A percentile compares a stretch with the other conserved stretches of the same genome.
Evolutionary conservation across 352 stramenopile species (phyloP).

Genomic region (Pythium dissotocum): DNA sequence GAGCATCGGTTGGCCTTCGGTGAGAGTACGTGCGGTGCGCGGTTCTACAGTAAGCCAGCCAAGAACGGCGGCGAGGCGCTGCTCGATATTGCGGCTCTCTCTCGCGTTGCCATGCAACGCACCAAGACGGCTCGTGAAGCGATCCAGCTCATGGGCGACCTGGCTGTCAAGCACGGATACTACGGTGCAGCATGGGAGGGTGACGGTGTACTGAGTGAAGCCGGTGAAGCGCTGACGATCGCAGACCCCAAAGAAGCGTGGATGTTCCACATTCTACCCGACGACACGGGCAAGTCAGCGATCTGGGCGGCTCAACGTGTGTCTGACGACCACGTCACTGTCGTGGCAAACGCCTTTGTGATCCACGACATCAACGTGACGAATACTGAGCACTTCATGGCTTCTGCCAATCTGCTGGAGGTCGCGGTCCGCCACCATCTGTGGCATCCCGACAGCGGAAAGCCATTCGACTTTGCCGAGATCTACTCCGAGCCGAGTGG

Average conservation of each 20-base stretch:
- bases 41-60: conserved; percentile 53
- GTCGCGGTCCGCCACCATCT: conserved; percentile 80
- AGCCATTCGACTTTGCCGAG: conserved; percentile 86
- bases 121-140: conserved; percentile 73
- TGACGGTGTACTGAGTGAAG: conserved; percentile 57
- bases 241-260: conserved; percentile 90
- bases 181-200: conserved; percentile 89
- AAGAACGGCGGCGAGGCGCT: conserved; percentile 75
- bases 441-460: conserved; percentile 57
- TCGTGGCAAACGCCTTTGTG: conserved; percentile 94
- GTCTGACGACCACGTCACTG: conserved; percentile 76
- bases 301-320: conserved; percentile 94
- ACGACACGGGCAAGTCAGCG: conserved; percentile 90
- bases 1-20: conserved; percentile 77
- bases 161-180: conserved; percentile 93
- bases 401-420: conserved; percentile 83
- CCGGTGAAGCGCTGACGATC: conserved; percentile 89
- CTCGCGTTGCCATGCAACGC: conserved; percentile 86
- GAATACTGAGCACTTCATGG: conserved; percentile 86
- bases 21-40: conserved; percentile 73
- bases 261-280: conserved; percentile 95
- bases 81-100: conserved; percentile 86
- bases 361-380: conserved; percentile 86
- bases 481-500: conserved; percentile 69
- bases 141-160: conserved; percentile 90